Evolutionary conservation across 352 stramenopile genomes (phyloP).

Genomic region (Aphanomyces stellatus): DNA sequence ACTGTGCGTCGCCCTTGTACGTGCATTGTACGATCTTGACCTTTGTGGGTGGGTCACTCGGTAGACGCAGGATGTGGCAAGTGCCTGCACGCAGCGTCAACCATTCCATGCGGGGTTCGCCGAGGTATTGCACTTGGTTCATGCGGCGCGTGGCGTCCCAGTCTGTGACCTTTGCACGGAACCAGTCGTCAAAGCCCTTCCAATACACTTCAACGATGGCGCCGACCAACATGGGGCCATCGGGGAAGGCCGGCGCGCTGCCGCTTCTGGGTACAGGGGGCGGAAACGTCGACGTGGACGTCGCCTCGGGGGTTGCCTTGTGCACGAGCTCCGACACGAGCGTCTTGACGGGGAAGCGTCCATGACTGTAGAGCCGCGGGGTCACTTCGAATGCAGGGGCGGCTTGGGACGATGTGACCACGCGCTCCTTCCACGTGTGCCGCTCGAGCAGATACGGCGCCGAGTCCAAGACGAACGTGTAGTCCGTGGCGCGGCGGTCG

Average conservation of each 20-base stretch:
- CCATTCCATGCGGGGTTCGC: constrained; percentile 50
- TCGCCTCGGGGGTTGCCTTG: constrained; percentile 21
- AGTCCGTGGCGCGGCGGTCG: constrained; percentile 26
- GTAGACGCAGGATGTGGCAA: constrained; percentile 58
- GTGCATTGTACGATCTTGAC: constrained; percentile 55
- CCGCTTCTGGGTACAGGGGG: constrained; percentile 11
- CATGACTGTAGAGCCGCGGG: constrained; percentile 25
- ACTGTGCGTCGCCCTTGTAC: constrained; percentile 42
- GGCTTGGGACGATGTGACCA: constrained; percentile 21
- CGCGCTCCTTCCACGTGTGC: constrained; percentile 22
- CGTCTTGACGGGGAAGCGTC: constrained; percentile 29
- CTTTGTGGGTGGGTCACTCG: constrained; percentile 44
- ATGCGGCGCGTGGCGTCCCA: constrained; percentile 53
- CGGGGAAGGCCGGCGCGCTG: constrained; percentile 50
- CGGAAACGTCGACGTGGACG: neutral
- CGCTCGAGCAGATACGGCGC: constrained; percentile 50
- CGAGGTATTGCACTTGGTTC: constrained; percentile 59
- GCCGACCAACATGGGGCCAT: constrained; percentile 35
- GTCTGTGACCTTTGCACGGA: constrained; percentile 56
- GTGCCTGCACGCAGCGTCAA: constrained; percentile 43
- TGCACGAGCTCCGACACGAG: constrained; percentile 30
- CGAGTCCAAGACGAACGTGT: constrained; percentile 68
- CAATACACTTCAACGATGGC: constrained; percentile 68
- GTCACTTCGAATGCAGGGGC: constrained; percentile 15
- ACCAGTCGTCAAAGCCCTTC: constrained; percentile 58